Percentiles rank a stretch among this genome's conserved stretches.
phyloP scores from a whole-genome alignment of 1,139 yeast genomes.

The Pneumocystis oryctolagi region DNA sequence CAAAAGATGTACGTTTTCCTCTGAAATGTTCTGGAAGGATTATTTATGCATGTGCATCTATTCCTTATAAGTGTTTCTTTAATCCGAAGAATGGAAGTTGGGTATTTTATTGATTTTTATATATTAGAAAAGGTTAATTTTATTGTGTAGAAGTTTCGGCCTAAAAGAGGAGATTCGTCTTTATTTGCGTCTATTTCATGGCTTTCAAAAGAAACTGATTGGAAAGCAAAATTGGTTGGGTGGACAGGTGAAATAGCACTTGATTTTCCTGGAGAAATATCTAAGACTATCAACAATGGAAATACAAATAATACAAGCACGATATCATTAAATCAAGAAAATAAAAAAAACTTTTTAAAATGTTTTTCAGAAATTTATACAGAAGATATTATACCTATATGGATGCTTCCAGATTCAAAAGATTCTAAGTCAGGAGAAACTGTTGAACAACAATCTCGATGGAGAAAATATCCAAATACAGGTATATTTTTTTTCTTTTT shows the following conservation, averaged over 20 bases:
- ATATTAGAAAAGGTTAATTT: constrained; percentile 12
- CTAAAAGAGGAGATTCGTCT: constrained; percentile 74
- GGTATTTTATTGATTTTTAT: constrained; percentile 4
- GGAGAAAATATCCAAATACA: constrained; percentile 83
- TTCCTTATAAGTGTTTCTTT: constrained; percentile 19
- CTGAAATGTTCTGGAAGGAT: constrained; percentile 18
- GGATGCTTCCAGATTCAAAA: constrained; percentile 38
- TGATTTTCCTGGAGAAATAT: constrained; percentile 12
- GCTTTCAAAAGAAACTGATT: constrained; percentile 47
- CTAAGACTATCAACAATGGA: constrained; percentile 2
- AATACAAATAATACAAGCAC: constrained; percentile 1
- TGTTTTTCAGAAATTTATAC: constrained; percentile 31
- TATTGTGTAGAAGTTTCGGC: constrained; percentile 30
- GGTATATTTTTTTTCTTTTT: constrained; percentile 86
- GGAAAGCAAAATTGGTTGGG: constrained; percentile 80
- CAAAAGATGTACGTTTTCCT: constrained; percentile 4
- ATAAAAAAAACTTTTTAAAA: constrained; percentile 5
- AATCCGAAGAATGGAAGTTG: constrained; percentile 15
- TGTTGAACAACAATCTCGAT: constrained; percentile 45
- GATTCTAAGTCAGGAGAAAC: constrained; percentile 24
- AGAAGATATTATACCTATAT: constrained; percentile 55
- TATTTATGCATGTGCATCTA: constrained; percentile 26
- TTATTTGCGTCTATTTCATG: constrained; percentile 59
- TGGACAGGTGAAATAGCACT: constrained; percentile 81
- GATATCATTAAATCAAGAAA: constrained; percentile 1